Conservation (phyloP, 768 basidiomycete genomes). For the Auriscalpium microsporum region DNA sequence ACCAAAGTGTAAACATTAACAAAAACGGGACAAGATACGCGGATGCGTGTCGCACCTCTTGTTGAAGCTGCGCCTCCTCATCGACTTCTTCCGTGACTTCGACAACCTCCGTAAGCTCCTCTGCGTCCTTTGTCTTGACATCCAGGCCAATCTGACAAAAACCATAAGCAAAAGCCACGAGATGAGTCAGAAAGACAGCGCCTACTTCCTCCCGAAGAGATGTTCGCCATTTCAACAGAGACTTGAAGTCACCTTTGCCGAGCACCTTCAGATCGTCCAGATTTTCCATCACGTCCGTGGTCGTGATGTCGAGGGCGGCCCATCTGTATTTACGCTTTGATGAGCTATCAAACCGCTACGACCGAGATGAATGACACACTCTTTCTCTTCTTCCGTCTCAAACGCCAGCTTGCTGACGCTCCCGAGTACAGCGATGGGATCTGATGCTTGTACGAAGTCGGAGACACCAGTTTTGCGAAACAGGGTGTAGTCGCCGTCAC, state of each 20-base stretch:
- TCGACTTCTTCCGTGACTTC: constrained; percentile 64
- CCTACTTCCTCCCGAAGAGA: constrained; percentile 84
- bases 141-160: constrained; percentile 69
- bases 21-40: constrained; percentile 5
- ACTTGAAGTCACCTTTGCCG: constrained; percentile 96
- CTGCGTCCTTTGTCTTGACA: constrained; percentile 60
- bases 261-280: constrained; percentile 91
- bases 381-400: constrained; percentile 74
- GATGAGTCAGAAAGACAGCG: constrained; percentile 10
- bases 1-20: neutral
- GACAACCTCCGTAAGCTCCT: constrained; percentile 67
- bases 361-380: constrained; percentile 32
- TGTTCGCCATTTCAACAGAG: constrained; percentile 83
- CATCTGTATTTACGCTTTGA: constrained; percentile 39
- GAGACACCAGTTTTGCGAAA: constrained; percentile 65
- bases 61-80: constrained; percentile 83
- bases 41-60: constrained; percentile 54
- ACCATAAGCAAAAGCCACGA: neutral
- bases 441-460: constrained; percentile 60
- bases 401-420: constrained; percentile 72
- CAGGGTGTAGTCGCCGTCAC: constrained; percentile 86
- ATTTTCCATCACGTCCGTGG: constrained; percentile 71
- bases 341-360: too few relatives aligned
- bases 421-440: constrained; percentile 77
- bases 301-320: constrained; percentile 63